Percentiles rank a stretch among this genome's conserved stretches.
Conservation (phyloP, 352 stramenopile species). For the Blastocystis sp. region DNA sequence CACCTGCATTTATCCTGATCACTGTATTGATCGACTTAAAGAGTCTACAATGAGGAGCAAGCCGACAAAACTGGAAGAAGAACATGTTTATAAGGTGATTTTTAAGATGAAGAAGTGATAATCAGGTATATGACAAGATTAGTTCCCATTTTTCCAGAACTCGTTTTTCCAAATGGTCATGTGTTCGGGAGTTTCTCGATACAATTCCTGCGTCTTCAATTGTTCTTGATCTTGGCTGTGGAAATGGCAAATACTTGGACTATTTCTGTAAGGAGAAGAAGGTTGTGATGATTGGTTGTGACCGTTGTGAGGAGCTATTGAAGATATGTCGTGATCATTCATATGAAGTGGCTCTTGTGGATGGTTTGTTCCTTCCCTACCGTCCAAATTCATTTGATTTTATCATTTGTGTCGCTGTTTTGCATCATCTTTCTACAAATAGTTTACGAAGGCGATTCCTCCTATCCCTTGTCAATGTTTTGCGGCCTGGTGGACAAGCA, state of each 20-base stretch:
- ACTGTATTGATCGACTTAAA: not conserved
- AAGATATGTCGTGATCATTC: constrained; percentile 71
- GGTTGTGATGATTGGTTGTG: constrained; percentile 73
- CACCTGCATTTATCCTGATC: not conserved
- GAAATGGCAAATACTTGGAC: constrained; percentile 81
- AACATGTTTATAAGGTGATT: constrained; percentile 72
- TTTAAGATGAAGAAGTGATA: not conserved
- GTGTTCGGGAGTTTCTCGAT: constrained; percentile 76
- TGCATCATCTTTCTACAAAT: constrained; percentile 82
- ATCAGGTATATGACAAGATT: constrained; percentile 80
- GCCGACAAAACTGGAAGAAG: constrained; percentile 69
- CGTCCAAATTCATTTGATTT: constrained; percentile 76
- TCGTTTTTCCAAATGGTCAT: constrained; percentile 75
- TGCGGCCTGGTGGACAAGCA: constrained; percentile 74
- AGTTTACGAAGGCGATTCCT: constrained; percentile 75
- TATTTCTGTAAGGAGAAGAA: constrained; percentile 73
- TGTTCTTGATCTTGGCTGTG: constrained; percentile 81
- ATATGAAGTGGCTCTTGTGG: constrained; percentile 73
- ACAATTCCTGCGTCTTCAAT: constrained; percentile 73
- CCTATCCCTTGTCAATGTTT: constrained; percentile 75
- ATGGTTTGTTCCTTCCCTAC: constrained; percentile 79
- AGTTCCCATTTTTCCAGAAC: constrained; percentile 81
- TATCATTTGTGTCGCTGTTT: constrained; percentile 83
- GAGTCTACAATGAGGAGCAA: not conserved
- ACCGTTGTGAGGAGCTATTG: constrained; percentile 72